Percentiles rank a stretch among this genome's conserved stretches.
Evolutionary conservation across 148 eudicot genomes (phyloP).

Genomic region (Fagopyrum esculentum): DNA sequence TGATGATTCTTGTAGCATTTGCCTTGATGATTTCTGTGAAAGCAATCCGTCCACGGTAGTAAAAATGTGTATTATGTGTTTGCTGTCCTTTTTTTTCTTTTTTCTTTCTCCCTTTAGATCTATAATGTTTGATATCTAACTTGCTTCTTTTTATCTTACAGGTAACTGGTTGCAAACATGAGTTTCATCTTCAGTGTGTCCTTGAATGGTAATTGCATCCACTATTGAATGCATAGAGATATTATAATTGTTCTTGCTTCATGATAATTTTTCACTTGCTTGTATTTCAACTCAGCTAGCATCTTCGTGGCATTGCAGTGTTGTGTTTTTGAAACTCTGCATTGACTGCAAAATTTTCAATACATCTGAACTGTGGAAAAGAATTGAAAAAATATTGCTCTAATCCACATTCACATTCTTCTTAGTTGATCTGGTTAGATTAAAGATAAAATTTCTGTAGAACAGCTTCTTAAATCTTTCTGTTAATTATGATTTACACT

Average conservation of each 20-base stretch:
- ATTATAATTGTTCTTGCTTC: neutral
- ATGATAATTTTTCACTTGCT: neutral
- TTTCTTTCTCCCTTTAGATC: neutral
- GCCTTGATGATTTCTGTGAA: slow-evolving; percentile 70
- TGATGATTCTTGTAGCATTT: slow-evolving; percentile 78
- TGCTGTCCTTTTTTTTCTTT: neutral
- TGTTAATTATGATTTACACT: neutral
- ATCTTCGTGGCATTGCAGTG: neutral
- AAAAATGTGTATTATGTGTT: neutral
- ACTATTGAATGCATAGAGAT: neutral
- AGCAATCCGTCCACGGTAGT: slow-evolving; percentile 71
- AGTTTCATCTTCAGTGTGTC: slow-evolving; percentile 97
- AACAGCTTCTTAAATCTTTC: neutral
- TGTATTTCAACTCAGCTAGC: neutral
- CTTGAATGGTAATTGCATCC: slow-evolving; percentile 72
- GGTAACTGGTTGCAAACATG: slow-evolving; percentile 93
- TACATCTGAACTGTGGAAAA: neutral
- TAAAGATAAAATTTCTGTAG: neutral
- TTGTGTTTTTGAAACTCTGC: neutral
- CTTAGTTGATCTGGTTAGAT: neutral
- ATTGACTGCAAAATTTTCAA: neutral
- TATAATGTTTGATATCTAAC: neutral
- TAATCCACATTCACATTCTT: neutral
- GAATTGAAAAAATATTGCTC: neutral
- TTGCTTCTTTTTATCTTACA: slow-evolving; percentile 22